Base-by-base conservation (phyloP, 1,139 yeast species). In the Suhomyces coccinellae region DNA sequence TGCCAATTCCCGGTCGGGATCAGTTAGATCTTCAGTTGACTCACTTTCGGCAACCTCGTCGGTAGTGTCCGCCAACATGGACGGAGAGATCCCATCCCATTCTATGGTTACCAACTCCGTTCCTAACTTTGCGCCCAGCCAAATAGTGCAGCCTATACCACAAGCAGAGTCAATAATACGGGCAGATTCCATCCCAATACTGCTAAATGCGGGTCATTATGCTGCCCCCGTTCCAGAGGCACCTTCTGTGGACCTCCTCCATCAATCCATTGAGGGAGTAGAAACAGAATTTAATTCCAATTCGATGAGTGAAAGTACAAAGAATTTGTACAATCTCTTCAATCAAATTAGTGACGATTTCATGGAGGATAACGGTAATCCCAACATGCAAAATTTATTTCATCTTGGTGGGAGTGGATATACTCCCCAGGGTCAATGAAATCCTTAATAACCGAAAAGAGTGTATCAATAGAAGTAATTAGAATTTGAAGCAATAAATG, bases 321-420 rank as follows among this genome's bases (percentile, higher is more conserved):
- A 51, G 34, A 58, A 56, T 47, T 44, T 57, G 52, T 45, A 62
- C 52, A 65, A 63, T 44, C 52, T 66, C 40, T 67, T 67, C 51
- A 62, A 61, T 33, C 68, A 56, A 43, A 61, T 63, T 40, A 61
- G 57, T 43, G 69, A 63, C 42, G 69, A 62, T 38, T 55, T 59
- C 17, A 52, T 57, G 27, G 55, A 50, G 3, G 42, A 40, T 3
- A 41, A 36, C 28, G 52, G 56, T 13, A 52, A 51, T 36, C 61
- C 52, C 31, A 63, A 67, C 49, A 57, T 66, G 46, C 61, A 67
- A 27, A 65, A 67, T 48, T 55, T 67, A 44, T 57, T 65, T 33
- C 69, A 61, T 40, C 58, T 64, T 26, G 33, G 40, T 30, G 40
- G 45, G 12, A 13, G 38, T n/a, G 45, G 43, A n/a, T 45, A 27